A percentile compares a stretch with the other conserved stretches of the same genome.
These are phyloP conservation scores for Stentor coeruleus DNA, from an alignment of 73 alveolate species.

Conservation along the genomic window DNA sequence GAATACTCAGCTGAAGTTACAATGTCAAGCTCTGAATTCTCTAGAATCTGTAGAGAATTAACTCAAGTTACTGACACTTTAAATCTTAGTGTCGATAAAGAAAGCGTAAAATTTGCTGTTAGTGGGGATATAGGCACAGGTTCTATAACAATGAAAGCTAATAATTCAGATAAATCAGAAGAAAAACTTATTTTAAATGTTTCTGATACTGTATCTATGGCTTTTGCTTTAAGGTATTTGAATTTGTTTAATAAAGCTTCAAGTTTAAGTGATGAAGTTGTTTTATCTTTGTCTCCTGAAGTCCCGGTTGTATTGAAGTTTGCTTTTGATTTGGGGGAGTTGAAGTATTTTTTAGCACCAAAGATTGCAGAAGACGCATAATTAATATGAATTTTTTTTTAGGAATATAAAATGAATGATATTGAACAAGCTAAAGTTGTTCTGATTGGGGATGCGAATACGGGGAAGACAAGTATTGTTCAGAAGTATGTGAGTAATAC, in stretches of 20 bases:
- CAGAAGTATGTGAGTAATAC: no score
- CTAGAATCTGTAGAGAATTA: constrained; percentile 92
- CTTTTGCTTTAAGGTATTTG: constrained; percentile 95
- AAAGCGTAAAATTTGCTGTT: constrained; percentile 80
- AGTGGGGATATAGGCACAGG: constrained; percentile 97
- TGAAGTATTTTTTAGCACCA: constrained; percentile 97
- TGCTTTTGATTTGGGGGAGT: constrained; percentile 89
- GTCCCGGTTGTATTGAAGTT: constrained; percentile 92
- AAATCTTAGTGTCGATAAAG: constrained; percentile 75
- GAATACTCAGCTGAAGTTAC: constrained; percentile 88
- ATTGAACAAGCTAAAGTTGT: no score
- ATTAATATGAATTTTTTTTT: no score
- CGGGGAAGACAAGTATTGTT: no score
- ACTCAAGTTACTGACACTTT: constrained; percentile 84
- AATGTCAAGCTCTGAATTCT: constrained; percentile 88
- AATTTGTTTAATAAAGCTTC: constrained; percentile 98
- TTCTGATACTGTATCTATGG: constrained; percentile 73
- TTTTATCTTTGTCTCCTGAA: constrained; percentile 82
- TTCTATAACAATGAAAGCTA: constrained; percentile 77
- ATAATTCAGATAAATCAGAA: constrained; percentile 2
- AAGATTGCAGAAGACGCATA: constrained; percentile 92
- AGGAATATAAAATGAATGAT: no score
- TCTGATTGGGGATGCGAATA: no score
- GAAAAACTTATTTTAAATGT: background rate
- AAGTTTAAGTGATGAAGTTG: constrained; percentile 68